Evolutionary conservation across 371 early-diverging fungal species (phyloP).

Genomic region (Lichtheimia ornata): DNA sequence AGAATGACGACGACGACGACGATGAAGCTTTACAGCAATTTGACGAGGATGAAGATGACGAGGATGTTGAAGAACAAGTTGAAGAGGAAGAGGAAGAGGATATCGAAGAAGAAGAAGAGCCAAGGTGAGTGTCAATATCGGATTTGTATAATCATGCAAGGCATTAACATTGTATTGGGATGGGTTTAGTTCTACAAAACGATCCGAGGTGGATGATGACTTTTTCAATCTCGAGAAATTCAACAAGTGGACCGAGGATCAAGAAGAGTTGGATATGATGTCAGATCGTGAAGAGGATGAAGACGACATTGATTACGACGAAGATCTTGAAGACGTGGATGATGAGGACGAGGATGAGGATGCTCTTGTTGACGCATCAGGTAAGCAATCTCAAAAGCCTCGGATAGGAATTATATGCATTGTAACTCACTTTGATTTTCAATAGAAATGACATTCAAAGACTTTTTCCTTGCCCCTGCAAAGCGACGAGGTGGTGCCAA

Average conservation of each 20-base stretch:
- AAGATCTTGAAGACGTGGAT: conserved; percentile 26
- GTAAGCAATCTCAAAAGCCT: background rate
- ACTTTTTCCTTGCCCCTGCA: conserved; percentile 50
- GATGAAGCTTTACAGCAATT: conserved; percentile 6
- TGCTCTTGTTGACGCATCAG: conserved; percentile 8
- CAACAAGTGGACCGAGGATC: conserved; percentile 65
- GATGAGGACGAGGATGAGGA: conserved; percentile 14
- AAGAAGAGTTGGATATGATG: conserved; percentile 54
- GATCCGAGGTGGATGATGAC: conserved; percentile 67
- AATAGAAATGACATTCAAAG: conserved; percentile 50
- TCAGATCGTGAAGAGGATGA: conserved; percentile 45
- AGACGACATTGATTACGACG: conserved; percentile 57
- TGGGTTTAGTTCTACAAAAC: conserved; percentile 20
- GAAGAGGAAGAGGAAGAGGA: conserved; percentile 10
- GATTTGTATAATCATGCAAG: background rate
- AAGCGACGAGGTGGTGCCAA: conserved; percentile 9
- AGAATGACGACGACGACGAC: conserved; percentile 29
- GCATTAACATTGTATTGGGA: background rate
- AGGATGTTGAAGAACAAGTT: conserved; percentile 3
- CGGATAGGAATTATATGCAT: too few relatives aligned
- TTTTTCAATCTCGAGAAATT: conserved; percentile 67
- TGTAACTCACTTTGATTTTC: background rate
- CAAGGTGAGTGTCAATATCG: conserved; percentile 1
- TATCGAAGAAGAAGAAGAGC: background rate
- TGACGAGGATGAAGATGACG: conserved; percentile 7